Evolutionary conservation across 73 alveolate genomes (phyloP).

Genomic region (Loxodes magnus): DNA sequence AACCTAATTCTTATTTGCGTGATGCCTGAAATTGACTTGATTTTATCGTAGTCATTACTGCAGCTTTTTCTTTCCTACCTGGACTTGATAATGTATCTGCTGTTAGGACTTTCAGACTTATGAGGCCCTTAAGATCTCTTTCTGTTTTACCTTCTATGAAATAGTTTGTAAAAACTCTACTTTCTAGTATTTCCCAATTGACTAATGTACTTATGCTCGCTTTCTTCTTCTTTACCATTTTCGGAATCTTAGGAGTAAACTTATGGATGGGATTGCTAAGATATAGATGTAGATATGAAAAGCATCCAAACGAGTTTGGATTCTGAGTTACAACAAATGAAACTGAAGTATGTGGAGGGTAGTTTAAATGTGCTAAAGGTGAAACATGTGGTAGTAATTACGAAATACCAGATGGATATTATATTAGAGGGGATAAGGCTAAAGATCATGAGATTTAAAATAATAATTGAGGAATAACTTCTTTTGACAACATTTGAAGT

Average conservation of each 20-base stretch:
- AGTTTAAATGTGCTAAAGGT: background rate
- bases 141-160: constrained; percentile 81
- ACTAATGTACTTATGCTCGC: constrained; percentile 73
- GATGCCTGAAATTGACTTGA: too few relatives aligned
- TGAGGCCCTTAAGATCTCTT: constrained; percentile 92
- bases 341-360: constrained; percentile 10
- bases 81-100: constrained; percentile 35
- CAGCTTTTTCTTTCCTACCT: background rate
- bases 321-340: constrained; percentile 13
- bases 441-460: too few relatives aligned
- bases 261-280: constrained; percentile 75
- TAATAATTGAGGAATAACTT: too few relatives aligned
- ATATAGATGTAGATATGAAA: constrained; percentile 52
- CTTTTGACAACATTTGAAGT: too few relatives aligned
- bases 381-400: too few relatives aligned
- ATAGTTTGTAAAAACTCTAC: constrained; percentile 74
- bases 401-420: too few relatives aligned
- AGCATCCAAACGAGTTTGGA: constrained; percentile 14
- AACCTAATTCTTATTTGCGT: too few relatives aligned
- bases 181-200: constrained; percentile 70
- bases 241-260: constrained; percentile 89
- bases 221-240: constrained; percentile 71
- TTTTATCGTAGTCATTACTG: too few relatives aligned
- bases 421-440: too few relatives aligned
- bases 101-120: constrained; percentile 85